Percentiles rank a stretch among this genome's conserved stretches.
Conservation (phyloP, 106 monocot genomes). For the Apostasia shenzhenica region DNA sequence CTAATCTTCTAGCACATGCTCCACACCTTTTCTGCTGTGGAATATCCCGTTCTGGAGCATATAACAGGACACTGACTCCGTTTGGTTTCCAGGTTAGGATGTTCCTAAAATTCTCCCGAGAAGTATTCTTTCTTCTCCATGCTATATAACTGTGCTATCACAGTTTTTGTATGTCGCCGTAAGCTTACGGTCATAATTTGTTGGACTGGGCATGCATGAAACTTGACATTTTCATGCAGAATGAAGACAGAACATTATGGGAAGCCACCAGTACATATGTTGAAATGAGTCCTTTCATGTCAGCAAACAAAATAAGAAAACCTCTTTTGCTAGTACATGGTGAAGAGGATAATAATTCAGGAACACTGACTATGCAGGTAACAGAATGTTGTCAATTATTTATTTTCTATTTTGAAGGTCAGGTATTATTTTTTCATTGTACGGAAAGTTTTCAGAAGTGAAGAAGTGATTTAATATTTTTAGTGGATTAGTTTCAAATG, state of each 20-base stretch:
- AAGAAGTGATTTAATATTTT: too few species aligned
- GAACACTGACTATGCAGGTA: constrained; percentile 99
- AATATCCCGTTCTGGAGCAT: constrained; percentile 93
- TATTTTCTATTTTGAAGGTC: too few species aligned
- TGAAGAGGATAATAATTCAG: constrained; percentile 97
- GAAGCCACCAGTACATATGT: constrained; percentile 84
- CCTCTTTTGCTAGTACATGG: constrained; percentile 94
- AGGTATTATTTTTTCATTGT: too few species aligned
- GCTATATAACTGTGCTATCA: background rate
- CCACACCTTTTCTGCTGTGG: constrained; percentile 97
- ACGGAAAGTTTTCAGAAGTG: too few species aligned
- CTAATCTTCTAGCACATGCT: constrained; percentile 93
- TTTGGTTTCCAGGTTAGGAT: constrained; percentile 90
- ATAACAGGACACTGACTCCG: constrained; percentile 96
- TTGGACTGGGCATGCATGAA: background rate
- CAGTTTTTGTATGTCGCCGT: background rate
- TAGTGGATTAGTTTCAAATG: too few species aligned
- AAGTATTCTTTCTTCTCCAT: background rate
- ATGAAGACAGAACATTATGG: constrained; percentile 99
- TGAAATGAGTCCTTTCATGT: constrained; percentile 98
- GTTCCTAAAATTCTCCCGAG: background rate
- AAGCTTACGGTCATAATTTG: background rate
- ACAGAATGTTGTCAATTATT: background rate
- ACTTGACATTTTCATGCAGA: constrained; percentile 30
- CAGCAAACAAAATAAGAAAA: constrained; percentile 95